Percentiles rank a stretch among this genome's conserved stretches.
These are phyloP conservation scores for Trichoderma lentiforme DNA, from an alignment of 2,329 filamentous ascomycete species.

Conservation along the genomic window DNA sequence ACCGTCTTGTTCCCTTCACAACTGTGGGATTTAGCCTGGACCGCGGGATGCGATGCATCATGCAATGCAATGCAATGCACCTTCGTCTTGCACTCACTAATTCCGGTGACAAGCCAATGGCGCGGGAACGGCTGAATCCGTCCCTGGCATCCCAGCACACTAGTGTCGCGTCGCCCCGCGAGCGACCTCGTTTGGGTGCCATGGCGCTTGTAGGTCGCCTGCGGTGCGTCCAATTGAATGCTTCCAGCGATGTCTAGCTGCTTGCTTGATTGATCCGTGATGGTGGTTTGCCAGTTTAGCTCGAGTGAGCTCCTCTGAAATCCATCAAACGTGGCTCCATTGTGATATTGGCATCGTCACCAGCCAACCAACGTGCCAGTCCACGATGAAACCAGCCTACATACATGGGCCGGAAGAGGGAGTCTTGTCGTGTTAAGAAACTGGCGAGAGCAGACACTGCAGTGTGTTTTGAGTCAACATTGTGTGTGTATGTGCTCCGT, in stretches of 20 bases:
- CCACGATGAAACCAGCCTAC: not conserved
- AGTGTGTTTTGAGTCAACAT: not conserved
- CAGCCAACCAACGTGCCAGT: not conserved
- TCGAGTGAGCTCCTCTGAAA: constrained; percentile 10
- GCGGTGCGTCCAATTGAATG: constrained; percentile 13
- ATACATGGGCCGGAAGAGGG: not conserved
- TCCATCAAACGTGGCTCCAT: constrained; percentile 3
- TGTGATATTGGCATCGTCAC: not conserved
- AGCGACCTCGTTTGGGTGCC: not conserved
- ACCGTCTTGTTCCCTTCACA: not conserved
- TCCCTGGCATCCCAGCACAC: constrained; percentile 11
- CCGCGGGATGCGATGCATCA: not conserved
- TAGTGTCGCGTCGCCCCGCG: constrained; percentile 4
- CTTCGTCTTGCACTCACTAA: not conserved
- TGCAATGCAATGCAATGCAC: constrained; percentile 14
- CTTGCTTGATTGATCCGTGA: not conserved
- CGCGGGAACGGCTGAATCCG: constrained; percentile 15
- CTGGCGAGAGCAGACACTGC: not conserved
- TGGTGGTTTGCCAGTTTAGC: not conserved
- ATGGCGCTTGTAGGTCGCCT: constrained; percentile 4
- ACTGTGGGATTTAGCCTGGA: not conserved
- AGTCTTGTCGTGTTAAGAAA: not conserved
- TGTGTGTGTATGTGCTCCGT: not conserved
- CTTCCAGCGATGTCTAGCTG: not conserved
- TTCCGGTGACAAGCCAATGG: constrained; percentile 16